Percentiles rank a stretch among this genome's conserved stretches.
Evolutionary conservation across 2,329 filamentous ascomycete genomes (phyloP).

Genomic region (Sclerotinia borealis): DNA sequence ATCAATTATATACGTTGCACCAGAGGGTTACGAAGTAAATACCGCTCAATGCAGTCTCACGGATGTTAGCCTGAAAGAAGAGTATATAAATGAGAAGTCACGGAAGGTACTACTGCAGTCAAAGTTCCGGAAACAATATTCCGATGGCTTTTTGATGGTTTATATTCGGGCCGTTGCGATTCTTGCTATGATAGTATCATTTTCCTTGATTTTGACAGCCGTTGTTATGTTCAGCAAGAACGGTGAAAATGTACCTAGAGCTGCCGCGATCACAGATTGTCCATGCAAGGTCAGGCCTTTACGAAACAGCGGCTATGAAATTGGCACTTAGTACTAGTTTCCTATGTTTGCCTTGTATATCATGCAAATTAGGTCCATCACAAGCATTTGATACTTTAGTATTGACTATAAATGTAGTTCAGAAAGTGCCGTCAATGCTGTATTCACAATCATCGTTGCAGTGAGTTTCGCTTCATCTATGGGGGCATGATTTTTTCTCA

Average conservation of each 20-base stretch:
- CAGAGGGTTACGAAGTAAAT: background rate
- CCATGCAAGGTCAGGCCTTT: slow-evolving; percentile 18
- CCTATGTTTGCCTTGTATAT: slow-evolving; percentile 17
- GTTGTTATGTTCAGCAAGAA: slow-evolving; percentile 17
- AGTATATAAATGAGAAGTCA: background rate
- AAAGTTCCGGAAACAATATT: background rate
- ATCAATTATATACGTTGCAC: background rate
- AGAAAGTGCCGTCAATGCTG: slow-evolving; percentile 17
- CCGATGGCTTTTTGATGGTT: slow-evolving; percentile 4
- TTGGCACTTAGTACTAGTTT: slow-evolving; percentile 15
- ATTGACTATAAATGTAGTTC: slow-evolving; percentile 12
- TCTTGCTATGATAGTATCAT: slow-evolving; percentile 17
- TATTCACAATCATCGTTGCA: slow-evolving; percentile 19
- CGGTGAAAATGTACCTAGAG: slow-evolving; percentile 10
- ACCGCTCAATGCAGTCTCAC: background rate
- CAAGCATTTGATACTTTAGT: background rate
- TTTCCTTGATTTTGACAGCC: slow-evolving; percentile 19
- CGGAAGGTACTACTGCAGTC: background rate
- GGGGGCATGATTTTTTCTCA: slow-evolving; percentile 19
- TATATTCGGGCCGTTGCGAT: slow-evolving; percentile 18
- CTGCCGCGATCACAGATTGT: slow-evolving; percentile 17
- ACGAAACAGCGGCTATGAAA: slow-evolving; percentile 16
- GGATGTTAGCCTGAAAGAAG: background rate
- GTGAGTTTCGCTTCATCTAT: slow-evolving; percentile 20
- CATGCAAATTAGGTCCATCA: slow-evolving; percentile 13